Base-by-base conservation (phyloP, 768 basidiomycete genomes). In the Hericium erinaceus region DNA sequence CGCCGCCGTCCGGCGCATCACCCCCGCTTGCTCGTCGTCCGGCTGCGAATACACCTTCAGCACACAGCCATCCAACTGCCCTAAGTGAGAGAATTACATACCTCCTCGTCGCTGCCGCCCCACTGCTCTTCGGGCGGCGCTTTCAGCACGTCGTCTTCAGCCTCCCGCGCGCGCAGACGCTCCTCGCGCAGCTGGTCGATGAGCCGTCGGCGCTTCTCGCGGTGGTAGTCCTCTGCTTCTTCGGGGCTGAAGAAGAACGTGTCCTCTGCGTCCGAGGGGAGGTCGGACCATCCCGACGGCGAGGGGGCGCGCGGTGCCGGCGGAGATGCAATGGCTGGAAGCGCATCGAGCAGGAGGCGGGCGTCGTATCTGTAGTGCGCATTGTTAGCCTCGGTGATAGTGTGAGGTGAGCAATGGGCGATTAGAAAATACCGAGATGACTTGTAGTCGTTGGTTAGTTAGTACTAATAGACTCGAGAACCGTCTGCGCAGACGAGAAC, bases 231-330 rank as follows among this genome's bases (percentile, higher is more conserved):
- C 13, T 83, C 82, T 2, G 76, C 71, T 61, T 93, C 92, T 6
- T 77, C 75, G 0, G 79, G 79, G 0, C 82, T 76, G 60, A 94
- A 78, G 72, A 89, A 89, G 70, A 92, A 95, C 0, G 80, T 86
- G 62, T 95, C 92, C 72, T 94, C 92, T 4, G 82, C 67, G 64
- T 94, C 92, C 0, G 92, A 92, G 4, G 91, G 85, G 2, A 94
- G 77, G 67, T 92, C 87, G 0, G 85, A 86, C 91, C 91, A 94
- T 8, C 87, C 89, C 3, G 76, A 71, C 2, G 82, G 79, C 0
- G 84, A 81, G 22, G 67, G 69, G 1, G 77, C 57, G 22, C 61
- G 58, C 60, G 50, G 59, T 26, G 60, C 20, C 12, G 48, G 15
- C 37, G 76, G 16, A 10, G 28, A 16, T 4, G 48, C 22, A 37